Percentiles rank a stretch among this genome's conserved stretches.
Evolutionary conservation across 2,329 filamentous ascomycete species (phyloP).

Genomic region (Ustilaginoidea virens): DNA sequence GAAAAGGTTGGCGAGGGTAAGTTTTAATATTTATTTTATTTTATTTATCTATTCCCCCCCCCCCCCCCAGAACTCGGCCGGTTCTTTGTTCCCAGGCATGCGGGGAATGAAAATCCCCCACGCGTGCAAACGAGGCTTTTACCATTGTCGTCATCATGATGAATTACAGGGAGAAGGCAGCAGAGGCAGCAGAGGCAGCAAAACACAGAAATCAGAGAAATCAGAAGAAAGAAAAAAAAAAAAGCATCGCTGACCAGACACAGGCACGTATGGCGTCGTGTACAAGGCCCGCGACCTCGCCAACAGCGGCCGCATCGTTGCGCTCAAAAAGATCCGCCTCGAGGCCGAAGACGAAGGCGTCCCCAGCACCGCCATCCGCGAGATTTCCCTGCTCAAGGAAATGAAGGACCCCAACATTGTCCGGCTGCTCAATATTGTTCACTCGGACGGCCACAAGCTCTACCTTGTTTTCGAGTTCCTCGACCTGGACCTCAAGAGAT

Average conservation of each 20-base stretch:
- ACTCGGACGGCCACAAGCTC: conserved; percentile 86
- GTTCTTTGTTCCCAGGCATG: too few relatives aligned
- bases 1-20: conserved; percentile 93
- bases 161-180: too few relatives aligned
- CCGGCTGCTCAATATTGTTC: conserved; percentile 77
- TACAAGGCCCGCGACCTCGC: conserved; percentile 85
- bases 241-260: conserved; percentile 1
- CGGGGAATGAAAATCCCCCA: too few relatives aligned
- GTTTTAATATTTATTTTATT: conserved; percentile 11
- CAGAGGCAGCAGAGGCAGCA: too few relatives aligned
- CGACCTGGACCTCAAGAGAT: conserved; percentile 85
- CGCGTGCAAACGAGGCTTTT: too few relatives aligned
- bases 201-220: too few relatives aligned
- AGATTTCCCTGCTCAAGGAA: conserved; percentile 88
- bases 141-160: too few relatives aligned
- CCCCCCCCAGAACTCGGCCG: too few relatives aligned
- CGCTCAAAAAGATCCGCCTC: conserved; percentile 87
- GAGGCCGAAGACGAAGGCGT: conserved; percentile 92
- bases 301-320: conserved; percentile 72
- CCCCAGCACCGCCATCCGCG: conserved; percentile 81
- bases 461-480: conserved; percentile 90
- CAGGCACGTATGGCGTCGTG: conserved; percentile 87
- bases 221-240: too few relatives aligned
- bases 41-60: too few relatives aligned
- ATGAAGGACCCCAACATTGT: conserved; percentile 90